These are phyloP conservation scores for Gossypium schwendimanii DNA, from an alignment of 441 rosid genomes.

Conservation along the genomic window DNA sequence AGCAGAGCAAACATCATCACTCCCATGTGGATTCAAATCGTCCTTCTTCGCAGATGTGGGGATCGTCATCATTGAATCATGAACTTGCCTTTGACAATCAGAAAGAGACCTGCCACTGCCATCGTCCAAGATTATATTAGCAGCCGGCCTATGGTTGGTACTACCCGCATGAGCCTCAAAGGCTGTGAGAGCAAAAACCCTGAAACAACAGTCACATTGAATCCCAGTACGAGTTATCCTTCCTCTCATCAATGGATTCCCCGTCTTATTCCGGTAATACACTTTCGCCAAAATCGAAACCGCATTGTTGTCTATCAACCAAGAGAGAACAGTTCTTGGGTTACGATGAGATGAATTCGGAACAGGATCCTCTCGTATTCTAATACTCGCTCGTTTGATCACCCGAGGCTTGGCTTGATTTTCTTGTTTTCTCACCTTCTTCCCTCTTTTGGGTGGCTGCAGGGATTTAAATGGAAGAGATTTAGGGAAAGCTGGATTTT, in stretches of 20 bases:
- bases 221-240: constrained; percentile 40
- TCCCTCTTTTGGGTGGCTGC: background rate
- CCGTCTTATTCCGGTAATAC: constrained; percentile 19
- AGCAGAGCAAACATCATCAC: constrained; percentile 43
- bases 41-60: background rate
- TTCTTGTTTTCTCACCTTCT: background rate
- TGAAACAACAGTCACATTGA: constrained; percentile 43
- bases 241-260: constrained; percentile 25
- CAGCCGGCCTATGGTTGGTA: constrained; percentile 18
- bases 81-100: constrained; percentile 34
- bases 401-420: background rate
- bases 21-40: constrained; percentile 5
- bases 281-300: constrained; percentile 33
- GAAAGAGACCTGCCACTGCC: constrained; percentile 43
- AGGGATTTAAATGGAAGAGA: background rate
- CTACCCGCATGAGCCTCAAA: constrained; percentile 46
- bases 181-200: constrained; percentile 24
- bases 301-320: constrained; percentile 33
- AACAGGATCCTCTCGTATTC: background rate
- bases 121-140: constrained; percentile 41
- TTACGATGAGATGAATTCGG: background rate
- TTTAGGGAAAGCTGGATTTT: background rate
- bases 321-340: constrained; percentile 24
- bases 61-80: constrained; percentile 14
- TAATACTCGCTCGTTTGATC: constrained; percentile 1